A percentile compares a stretch with the other conserved stretches of the same genome.
phyloP scores from a whole-genome alignment of 2,329 filamentous ascomycete genomes.

The Bertia moriformis region DNA sequence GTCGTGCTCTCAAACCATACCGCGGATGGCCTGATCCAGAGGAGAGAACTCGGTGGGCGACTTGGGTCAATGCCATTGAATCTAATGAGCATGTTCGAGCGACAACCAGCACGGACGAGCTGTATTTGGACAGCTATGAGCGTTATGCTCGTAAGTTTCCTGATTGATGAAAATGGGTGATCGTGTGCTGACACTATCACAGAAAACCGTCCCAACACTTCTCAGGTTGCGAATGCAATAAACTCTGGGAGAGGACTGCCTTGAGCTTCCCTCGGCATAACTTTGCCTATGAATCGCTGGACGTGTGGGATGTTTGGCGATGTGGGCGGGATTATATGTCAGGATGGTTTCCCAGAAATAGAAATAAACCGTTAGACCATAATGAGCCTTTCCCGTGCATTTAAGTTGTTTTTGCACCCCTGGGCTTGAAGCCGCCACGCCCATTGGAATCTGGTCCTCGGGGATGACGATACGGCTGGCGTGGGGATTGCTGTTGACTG shows the following conservation, averaged over 20 bases:
- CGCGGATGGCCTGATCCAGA: constrained; percentile 19
- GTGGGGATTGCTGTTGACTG: constrained; percentile 12
- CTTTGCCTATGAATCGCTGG: too few species aligned
- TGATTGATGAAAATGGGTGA: constrained; percentile 2
- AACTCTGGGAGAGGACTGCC: constrained; percentile 38
- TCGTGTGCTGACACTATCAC: constrained; percentile 4
- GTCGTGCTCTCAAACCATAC: constrained; percentile 19
- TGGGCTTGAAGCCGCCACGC: constrained; percentile 40
- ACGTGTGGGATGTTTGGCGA: too few species aligned
- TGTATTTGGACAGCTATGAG: constrained; percentile 58
- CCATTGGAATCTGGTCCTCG: constrained; percentile 40
- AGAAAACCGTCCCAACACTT: constrained; percentile 42
- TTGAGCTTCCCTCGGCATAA: constrained; percentile 16
- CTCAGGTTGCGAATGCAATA: constrained; percentile 40
- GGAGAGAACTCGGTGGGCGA: constrained; percentile 16
- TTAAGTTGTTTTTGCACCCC: constrained; percentile 16
- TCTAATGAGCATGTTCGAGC: constrained; percentile 17
- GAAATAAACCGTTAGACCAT: too few species aligned
- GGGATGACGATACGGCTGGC: constrained; percentile 37
- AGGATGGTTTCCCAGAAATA: too few species aligned
- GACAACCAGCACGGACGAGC: constrained; percentile 24
- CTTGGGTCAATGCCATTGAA: constrained; percentile 20
- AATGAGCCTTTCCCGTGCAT: too few species aligned
- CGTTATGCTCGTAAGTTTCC: constrained; percentile 32
- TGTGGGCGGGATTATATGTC: too few species aligned